These are phyloP conservation scores for Leccinum pachyderme DNA, from an alignment of 1,284 basidiomycete genomes.

Conservation along the genomic window DNA sequence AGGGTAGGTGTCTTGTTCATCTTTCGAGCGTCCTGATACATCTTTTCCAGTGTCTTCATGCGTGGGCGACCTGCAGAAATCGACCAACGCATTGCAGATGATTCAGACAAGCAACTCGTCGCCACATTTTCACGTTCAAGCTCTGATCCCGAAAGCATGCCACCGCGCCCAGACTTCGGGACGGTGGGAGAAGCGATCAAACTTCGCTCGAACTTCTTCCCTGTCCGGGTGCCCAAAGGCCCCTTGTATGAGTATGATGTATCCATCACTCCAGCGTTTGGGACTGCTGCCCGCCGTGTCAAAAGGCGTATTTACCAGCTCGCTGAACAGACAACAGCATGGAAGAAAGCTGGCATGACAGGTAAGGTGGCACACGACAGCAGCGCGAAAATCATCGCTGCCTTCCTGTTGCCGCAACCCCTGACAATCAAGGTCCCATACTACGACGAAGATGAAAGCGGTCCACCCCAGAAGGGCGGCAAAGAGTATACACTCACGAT, in stretches of 20 bases:
- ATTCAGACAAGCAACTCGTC: constrained; percentile 58
- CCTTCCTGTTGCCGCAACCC: constrained; percentile 54
- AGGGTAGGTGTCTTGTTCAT: constrained; percentile 43
- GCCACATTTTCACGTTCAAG: constrained; percentile 46
- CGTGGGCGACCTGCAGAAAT: constrained; percentile 47
- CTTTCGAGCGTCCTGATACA: constrained; percentile 6
- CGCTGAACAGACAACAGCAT: constrained; percentile 59
- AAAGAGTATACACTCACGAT: constrained; percentile 66
- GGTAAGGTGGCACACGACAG: constrained; percentile 68
- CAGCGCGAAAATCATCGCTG: constrained; percentile 61
- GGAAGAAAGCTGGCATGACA: constrained; percentile 50
- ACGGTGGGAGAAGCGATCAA: constrained; percentile 55
- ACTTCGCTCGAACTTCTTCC: constrained; percentile 75
- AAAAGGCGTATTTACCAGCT: constrained; percentile 70
- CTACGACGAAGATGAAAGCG: constrained; percentile 64
- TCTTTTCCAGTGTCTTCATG: constrained; percentile 50
- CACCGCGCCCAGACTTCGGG: constrained; percentile 68
- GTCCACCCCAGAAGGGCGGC: constrained; percentile 38
- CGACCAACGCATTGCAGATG: constrained; percentile 58
- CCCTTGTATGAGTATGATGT: constrained; percentile 71
- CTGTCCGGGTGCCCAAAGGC: constrained; percentile 59
- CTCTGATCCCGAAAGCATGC: constrained; percentile 47
- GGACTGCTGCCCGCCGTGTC: constrained; percentile 51
- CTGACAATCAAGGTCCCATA: constrained; percentile 54
- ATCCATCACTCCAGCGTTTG: constrained; percentile 52